Evolutionary conservation across 352 stramenopile species (phyloP), one percentile per base, ranked within the genome.

Genomic region (Blastocystis sp.): DNA sequence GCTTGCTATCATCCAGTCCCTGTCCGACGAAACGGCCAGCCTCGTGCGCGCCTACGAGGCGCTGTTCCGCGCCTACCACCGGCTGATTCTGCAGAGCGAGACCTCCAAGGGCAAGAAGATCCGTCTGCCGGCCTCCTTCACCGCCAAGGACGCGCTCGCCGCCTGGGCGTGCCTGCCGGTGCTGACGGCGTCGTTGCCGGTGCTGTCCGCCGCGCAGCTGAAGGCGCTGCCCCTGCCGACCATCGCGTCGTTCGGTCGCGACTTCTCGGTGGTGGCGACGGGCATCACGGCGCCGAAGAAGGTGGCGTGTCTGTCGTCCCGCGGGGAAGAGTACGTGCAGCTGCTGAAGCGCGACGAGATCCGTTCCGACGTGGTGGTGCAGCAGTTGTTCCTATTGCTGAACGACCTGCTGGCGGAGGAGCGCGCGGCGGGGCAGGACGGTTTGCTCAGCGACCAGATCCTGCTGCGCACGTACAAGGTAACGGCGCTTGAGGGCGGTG

Each of bases 391-490:
- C 71, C 93, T 95, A 60, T 93, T 93, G 3, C 91, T 96, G 69
- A 96, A 96, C 81, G 92, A 94, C 11, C 95, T 96, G 19, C 91
- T 90, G 40, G 92, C 94, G 28, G 91, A 95, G 60, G 89, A 91
- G 24, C 87, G 89, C 7, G 94, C 92, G 57, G 89, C 61, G 71
- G 61, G 38, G 28, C 71, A 28, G 34, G 45, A 65, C 65, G 43
- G 43, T 42, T 7, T 21, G 65, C n/a, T n/a, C 19, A 48, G 40
- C 17, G 45, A 43, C 11, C 64, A 74, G 52, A 81, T 81, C 61
- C 24, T 52, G 34, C 74, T 99, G 19, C 93, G 95, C 10, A 99
- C 96, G 21, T 99, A 99, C 91, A 96, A 95, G 80, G 95, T 99
- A 40, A 48, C 14, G n/a, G 10, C 38, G 34, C 17, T 10, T 2